Conservation (phyloP, 495 filamentous ascomycete genomes). For the Penicillium robsamsonii region DNA sequence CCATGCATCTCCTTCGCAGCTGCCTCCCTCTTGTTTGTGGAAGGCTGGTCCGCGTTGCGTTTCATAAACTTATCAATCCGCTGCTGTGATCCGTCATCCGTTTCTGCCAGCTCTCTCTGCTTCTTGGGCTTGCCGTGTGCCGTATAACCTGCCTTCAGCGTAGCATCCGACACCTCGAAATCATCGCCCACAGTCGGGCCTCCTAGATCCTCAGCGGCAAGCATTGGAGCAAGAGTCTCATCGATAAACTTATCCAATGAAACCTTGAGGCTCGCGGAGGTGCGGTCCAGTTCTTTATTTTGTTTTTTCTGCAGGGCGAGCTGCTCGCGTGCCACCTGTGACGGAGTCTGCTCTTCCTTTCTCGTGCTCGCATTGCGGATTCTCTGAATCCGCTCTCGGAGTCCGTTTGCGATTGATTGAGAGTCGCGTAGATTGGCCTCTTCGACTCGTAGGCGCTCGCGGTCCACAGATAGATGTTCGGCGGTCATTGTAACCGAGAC, state of each 20-base stretch:
- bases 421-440: slow-evolving; percentile 60
- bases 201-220: slow-evolving; percentile 82
- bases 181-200: slow-evolving; percentile 80
- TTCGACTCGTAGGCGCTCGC: slow-evolving; percentile 57
- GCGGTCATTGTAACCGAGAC: slow-evolving; percentile 55
- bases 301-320: slow-evolving; percentile 57
- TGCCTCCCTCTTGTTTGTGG: slow-evolving; percentile 57
- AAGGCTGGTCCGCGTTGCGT: slow-evolving; percentile 30
- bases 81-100: slow-evolving; percentile 54
- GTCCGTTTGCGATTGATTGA: slow-evolving; percentile 46
- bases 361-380: slow-evolving; percentile 53
- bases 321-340: slow-evolving; percentile 59
- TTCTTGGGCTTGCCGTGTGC: slow-evolving; percentile 69
- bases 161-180: slow-evolving; percentile 58
- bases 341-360: slow-evolving; percentile 54
- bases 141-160: slow-evolving; percentile 68
- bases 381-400: slow-evolving; percentile 58
- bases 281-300: slow-evolving; percentile 52
- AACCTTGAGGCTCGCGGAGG: slow-evolving; percentile 56
- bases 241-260: slow-evolving; percentile 72
- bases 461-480: slow-evolving; percentile 50
- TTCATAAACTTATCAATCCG: slow-evolving; percentile 76
- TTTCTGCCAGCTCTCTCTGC: slow-evolving; percentile 43
- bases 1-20: slow-evolving; percentile 65
- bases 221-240: slow-evolving; percentile 69